These are phyloP conservation scores for Rhodotorula toruloides DNA, from an alignment of 768 basidiomycete genomes.

Conservation along the genomic window DNA sequence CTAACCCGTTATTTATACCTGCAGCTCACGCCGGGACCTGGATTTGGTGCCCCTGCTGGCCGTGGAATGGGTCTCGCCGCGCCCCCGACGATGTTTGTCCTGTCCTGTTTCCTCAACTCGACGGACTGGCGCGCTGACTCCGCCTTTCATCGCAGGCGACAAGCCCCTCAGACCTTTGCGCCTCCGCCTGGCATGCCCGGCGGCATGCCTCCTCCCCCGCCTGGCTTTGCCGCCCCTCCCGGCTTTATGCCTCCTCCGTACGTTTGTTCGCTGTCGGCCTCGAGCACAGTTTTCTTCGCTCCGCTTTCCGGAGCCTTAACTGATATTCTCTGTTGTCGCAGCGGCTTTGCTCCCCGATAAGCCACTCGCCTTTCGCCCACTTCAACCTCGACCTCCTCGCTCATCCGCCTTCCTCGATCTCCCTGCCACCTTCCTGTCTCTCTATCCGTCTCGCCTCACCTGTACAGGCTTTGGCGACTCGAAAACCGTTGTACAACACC, in stretches of 20 bases:
- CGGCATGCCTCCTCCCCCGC: conserved; percentile 53
- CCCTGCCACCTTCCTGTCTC: background rate
- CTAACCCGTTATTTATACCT: conserved; percentile 6
- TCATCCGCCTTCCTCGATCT: background rate
- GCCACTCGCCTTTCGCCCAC: no score
- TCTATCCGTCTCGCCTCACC: background rate
- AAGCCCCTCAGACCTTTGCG: conserved; percentile 36
- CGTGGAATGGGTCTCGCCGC: conserved; percentile 73
- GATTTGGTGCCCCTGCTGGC: conserved; percentile 91
- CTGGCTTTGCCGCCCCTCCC: conserved; percentile 55
- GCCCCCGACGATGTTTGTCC: conserved; percentile 45
- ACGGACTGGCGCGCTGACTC: background rate
- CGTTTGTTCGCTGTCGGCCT: background rate
- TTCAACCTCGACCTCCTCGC: background rate
- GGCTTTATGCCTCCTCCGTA: conserved; percentile 18
- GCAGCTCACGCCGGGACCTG: conserved; percentile 80
- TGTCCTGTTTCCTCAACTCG: no score
- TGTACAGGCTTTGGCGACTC: no score
- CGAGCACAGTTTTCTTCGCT: background rate
- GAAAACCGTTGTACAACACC: no score
- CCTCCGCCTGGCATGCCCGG: conserved; percentile 70
- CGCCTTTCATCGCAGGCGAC: conserved; percentile 28
- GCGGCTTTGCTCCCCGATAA: conserved; percentile 7
- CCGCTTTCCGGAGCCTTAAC: background rate
- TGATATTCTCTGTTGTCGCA: background rate